These are phyloP conservation scores for Balansia obtecta DNA, from an alignment of 2,329 filamentous ascomycete species.

Conservation along the genomic window DNA sequence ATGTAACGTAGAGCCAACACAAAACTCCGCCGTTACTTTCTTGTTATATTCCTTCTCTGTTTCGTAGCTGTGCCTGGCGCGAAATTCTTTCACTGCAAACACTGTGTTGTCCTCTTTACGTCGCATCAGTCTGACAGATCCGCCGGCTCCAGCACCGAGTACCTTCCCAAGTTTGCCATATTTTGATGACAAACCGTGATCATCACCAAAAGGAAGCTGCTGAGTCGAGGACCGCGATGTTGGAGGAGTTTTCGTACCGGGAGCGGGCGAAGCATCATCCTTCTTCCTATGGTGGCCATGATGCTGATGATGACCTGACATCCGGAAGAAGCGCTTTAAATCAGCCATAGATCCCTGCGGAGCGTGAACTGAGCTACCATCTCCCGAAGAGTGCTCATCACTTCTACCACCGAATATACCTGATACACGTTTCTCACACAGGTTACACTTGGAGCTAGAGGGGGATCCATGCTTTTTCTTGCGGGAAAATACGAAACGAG, in stretches of 20 bases:
- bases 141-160: conserved; percentile 84
- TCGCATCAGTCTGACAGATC: conserved; percentile 89
- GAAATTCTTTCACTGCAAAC: conserved; percentile 96
- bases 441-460: conserved; percentile 36
- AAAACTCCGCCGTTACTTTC: conserved; percentile 96
- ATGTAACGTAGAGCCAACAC: conserved; percentile 90
- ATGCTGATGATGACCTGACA: conserved; percentile 55
- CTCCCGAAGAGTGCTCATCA: conserved; percentile 19
- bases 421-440: conserved; percentile 43
- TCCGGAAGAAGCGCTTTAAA: conserved; percentile 91
- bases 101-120: conserved; percentile 83
- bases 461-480: conserved; percentile 56
- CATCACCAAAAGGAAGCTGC: conserved; percentile 82
- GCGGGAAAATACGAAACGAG: conserved; percentile 71
- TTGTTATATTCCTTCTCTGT: conserved; percentile 93
- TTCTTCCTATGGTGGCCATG: conserved; percentile 55
- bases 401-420: conserved; percentile 22
- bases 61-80: conserved; percentile 84
- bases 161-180: conserved; percentile 95
- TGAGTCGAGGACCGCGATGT: conserved; percentile 32
- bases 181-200: conserved; percentile 79
- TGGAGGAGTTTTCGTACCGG: conserved; percentile 36
- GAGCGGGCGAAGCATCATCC: conserved; percentile 50
- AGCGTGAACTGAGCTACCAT: conserved; percentile 14
- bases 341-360: conserved; percentile 78